phyloP scores from a whole-genome alignment of 768 basidiomycete species.

The Dacryopinax primogenitus region DNA sequence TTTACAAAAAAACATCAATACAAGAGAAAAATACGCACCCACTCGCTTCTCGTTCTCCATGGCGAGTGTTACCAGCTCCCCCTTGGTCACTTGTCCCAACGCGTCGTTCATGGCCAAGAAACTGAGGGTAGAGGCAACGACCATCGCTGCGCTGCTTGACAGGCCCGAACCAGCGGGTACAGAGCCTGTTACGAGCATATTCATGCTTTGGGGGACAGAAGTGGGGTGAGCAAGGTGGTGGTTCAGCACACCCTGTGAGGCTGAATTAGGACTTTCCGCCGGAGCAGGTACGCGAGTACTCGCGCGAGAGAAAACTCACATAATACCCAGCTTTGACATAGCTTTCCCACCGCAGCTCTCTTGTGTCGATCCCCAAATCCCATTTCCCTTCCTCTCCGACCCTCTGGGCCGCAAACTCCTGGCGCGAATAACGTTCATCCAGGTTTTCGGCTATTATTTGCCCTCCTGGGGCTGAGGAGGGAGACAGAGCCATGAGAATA shows the following conservation, averaged over 20 bases:
- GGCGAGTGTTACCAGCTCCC: constrained; percentile 61
- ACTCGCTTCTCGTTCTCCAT: constrained; percentile 78
- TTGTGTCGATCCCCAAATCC: constrained; percentile 62
- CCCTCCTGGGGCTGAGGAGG: constrained; percentile 25
- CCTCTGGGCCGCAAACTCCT: constrained; percentile 44
- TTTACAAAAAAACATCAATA: neutral
- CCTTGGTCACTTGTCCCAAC: constrained; percentile 42
- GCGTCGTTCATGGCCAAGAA: constrained; percentile 70
- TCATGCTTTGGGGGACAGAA: constrained; percentile 42
- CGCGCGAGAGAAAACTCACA: constrained; percentile 34
- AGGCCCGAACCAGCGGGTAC: constrained; percentile 80
- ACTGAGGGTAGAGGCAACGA: constrained; percentile 70
- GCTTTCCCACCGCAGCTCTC: constrained; percentile 67
- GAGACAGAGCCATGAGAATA: constrained; percentile 63
- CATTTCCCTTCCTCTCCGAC: constrained; percentile 37
- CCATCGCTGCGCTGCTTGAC: constrained; percentile 81
- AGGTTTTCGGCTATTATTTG: constrained; percentile 26
- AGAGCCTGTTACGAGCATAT: constrained; percentile 64
- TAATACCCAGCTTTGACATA: constrained; percentile 81
- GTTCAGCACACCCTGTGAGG: constrained; percentile 49
- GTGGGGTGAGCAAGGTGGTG: constrained; percentile 36
- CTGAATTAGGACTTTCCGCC: neutral
- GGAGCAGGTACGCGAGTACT: neutral
- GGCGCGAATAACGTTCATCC: constrained; percentile 44
- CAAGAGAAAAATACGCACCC: constrained; percentile 30